Evolutionary conservation across 306 rosid species (phyloP).

Genomic region (Vigna radiata): DNA sequence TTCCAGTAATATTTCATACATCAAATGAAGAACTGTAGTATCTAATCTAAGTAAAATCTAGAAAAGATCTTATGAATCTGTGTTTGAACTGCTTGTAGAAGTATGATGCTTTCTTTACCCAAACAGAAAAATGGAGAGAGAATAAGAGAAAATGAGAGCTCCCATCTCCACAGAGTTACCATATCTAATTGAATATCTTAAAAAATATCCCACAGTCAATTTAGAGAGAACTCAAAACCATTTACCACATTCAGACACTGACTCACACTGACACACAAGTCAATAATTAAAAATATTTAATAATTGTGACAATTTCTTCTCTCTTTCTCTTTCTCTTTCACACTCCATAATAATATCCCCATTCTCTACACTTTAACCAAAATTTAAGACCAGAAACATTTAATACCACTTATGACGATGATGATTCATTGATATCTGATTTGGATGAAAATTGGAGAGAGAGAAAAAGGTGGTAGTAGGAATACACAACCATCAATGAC

Average conservation of each 20-base stretch:
- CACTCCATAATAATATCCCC: neutral
- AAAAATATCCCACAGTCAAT: neutral
- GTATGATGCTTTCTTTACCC: no score
- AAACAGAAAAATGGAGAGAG: neutral
- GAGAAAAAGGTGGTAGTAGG: neutral
- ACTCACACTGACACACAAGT: slow-evolving; percentile 11
- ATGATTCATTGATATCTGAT: slow-evolving; percentile 21
- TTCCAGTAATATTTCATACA: neutral
- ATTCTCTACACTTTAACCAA: no score
- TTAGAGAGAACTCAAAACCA: neutral
- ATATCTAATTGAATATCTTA: neutral
- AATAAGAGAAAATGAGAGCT: neutral
- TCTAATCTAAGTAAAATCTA: neutral
- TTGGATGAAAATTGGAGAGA: slow-evolving; percentile 17
- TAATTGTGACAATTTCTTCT: neutral
- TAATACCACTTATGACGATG: no score
- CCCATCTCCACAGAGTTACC: neutral
- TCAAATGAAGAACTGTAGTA: neutral
- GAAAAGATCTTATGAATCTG: no score
- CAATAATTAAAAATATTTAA: slow-evolving; percentile 9
- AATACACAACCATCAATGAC: slow-evolving; percentile 45
- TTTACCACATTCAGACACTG: neutral
- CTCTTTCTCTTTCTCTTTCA: neutral
- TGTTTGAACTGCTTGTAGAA: no score
- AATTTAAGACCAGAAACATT: no score